Evolutionary conservation across 148 eudicot genomes (phyloP).

Genomic region (Selenicereus undatus): DNA sequence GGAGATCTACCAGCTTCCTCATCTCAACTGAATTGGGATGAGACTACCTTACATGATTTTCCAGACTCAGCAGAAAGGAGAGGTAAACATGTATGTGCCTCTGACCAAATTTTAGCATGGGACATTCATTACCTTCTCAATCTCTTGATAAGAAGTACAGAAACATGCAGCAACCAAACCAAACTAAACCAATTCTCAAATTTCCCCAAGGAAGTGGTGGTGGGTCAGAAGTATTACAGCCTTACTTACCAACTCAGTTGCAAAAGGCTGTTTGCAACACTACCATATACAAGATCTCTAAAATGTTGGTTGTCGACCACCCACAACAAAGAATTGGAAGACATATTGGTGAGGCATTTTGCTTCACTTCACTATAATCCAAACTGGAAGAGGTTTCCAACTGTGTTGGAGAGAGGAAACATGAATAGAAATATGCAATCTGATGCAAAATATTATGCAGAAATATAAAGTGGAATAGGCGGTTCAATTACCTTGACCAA

Average conservation of each 20-base stretch:
- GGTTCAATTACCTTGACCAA: slow-evolving; percentile 65
- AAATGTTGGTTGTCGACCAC: too few relatives aligned
- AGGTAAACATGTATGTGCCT: not conserved
- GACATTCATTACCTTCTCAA: too few relatives aligned
- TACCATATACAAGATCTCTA: too few relatives aligned
- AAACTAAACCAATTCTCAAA: not conserved
- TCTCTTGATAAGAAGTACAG: not conserved
- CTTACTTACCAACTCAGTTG: too few relatives aligned
- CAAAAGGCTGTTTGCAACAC: too few relatives aligned
- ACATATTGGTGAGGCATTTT: not conserved
- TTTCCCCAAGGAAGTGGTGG: not conserved
- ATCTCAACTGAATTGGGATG: not conserved
- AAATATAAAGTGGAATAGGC: not conserved
- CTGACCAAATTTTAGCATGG: too few relatives aligned
- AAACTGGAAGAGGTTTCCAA: not conserved
- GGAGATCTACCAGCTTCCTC: not conserved
- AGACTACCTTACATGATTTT: not conserved
- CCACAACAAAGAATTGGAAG: too few relatives aligned
- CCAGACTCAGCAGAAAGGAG: not conserved
- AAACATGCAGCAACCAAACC: not conserved
- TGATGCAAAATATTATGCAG: not conserved
- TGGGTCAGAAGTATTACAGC: too few relatives aligned
- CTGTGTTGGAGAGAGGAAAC: too few relatives aligned
- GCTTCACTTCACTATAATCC: not conserved
- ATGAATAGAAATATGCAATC: too few relatives aligned